Percentiles rank a stretch among this genome's conserved stretches.
Evolutionary conservation across 163 green algal species (phyloP).

Genomic region (Scenedesmus sp.): DNA sequence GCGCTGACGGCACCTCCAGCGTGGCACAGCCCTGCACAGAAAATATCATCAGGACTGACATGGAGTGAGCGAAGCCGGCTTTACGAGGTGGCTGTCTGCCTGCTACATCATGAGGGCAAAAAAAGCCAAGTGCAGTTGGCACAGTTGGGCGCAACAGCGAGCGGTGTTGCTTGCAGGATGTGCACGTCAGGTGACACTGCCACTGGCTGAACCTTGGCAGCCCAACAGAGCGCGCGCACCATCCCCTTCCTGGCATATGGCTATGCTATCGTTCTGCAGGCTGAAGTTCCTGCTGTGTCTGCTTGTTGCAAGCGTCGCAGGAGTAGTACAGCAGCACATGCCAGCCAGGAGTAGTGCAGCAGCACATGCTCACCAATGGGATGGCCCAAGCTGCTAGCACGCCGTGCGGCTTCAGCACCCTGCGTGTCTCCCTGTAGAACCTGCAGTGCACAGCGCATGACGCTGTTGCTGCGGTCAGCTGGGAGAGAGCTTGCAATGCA

Average conservation of each 20-base stretch:
- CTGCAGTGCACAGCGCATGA: not conserved
- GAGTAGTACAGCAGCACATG: not conserved
- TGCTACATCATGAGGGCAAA: not conserved
- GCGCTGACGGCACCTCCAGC: conserved; percentile 18
- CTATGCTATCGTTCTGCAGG: too few relatives aligned
- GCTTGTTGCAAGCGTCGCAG: too few relatives aligned
- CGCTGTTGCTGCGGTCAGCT: not conserved
- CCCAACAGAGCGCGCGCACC: too few relatives aligned
- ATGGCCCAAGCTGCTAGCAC: conserved; percentile 60
- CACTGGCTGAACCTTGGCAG: too few relatives aligned
- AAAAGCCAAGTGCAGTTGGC: too few relatives aligned
- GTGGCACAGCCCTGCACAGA: conserved; percentile 9
- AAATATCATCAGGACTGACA: not conserved
- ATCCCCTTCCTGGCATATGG: too few relatives aligned
- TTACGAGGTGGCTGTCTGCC: not conserved
- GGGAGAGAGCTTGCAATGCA: not conserved
- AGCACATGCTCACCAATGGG: conserved; percentile 20
- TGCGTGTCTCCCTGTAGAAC: conserved; percentile 57
- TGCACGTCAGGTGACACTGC: too few relatives aligned
- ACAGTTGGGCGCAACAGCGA: too few relatives aligned
- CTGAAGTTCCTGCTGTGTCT: too few relatives aligned
- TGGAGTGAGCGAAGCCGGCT: not conserved
- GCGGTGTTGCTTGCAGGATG: too few relatives aligned
- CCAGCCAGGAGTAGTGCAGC: not conserved
- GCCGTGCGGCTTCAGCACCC: conserved; percentile 61